These are phyloP conservation scores for Phytomonas francai DNA, from an alignment of 208 protist genomes.

Conservation along the genomic window DNA sequence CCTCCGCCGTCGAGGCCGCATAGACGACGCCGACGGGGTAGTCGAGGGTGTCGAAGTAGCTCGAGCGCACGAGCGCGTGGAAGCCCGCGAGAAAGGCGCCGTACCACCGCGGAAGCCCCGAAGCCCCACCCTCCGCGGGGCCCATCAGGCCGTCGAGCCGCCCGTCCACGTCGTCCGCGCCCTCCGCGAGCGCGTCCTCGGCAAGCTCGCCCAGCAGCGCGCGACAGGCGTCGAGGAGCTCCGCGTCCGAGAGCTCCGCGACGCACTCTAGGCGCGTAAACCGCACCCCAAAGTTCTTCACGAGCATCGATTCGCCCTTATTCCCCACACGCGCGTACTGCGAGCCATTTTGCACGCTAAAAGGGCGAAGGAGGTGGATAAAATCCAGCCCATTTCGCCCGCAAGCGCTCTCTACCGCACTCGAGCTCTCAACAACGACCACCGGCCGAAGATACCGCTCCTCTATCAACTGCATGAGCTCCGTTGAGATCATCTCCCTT, in stretches of 20 bases:
- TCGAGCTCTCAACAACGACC: constrained; percentile 51
- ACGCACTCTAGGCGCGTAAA: constrained; percentile 61
- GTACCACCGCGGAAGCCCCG: constrained; percentile 53
- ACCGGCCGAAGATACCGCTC: constrained; percentile 63
- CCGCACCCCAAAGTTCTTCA: constrained; percentile 62
- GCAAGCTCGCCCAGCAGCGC: constrained; percentile 26
- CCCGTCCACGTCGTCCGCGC: too few relatives aligned
- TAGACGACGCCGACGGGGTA: constrained; percentile 67
- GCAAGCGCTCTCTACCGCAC: constrained; percentile 31
- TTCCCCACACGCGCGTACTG: constrained; percentile 42
- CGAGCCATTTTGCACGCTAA: constrained; percentile 27
- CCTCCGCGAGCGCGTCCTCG: constrained; percentile 57
- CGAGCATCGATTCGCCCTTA: constrained; percentile 31
- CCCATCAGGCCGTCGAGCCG: constrained; percentile 51
- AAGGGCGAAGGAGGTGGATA: constrained; percentile 69
- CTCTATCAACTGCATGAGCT: constrained; percentile 53
- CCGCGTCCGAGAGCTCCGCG: constrained; percentile 21
- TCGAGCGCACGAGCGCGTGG: constrained; percentile 54
- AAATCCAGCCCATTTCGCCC: constrained; percentile 55
- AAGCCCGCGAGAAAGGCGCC: constrained; percentile 39
- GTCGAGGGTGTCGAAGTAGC: constrained; percentile 69
- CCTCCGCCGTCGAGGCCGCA: constrained; percentile 43
- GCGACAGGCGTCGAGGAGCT: constrained; percentile 25
- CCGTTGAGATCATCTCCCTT: constrained; percentile 10
- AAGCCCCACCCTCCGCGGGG: too few relatives aligned